Conservation (phyloP, 257 asterid species). For the Nicotiana paniculata region DNA sequence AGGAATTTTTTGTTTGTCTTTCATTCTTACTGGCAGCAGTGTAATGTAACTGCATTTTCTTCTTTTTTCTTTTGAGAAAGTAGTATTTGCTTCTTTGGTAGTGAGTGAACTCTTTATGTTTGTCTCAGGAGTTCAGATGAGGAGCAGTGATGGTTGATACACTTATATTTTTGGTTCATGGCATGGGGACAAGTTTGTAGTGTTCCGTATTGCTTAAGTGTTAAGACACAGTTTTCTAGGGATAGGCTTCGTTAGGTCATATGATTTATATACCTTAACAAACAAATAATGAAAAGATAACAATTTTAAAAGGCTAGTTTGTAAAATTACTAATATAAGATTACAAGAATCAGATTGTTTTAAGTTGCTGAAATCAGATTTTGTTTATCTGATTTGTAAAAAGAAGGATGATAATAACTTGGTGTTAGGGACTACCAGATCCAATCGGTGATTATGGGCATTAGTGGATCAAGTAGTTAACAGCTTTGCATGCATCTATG, state of each 20-base stretch:
- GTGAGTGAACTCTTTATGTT: too few species aligned
- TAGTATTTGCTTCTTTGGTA: too few species aligned
- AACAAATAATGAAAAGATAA: neutral
- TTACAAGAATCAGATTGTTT: neutral
- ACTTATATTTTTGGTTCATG: neutral
- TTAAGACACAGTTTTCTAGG: neutral
- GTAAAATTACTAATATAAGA: neutral
- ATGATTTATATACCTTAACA: neutral
- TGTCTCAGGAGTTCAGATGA: too few species aligned
- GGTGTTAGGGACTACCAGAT: neutral
- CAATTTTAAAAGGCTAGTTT: neutral
- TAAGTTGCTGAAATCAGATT: neutral
- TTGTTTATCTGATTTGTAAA: neutral
- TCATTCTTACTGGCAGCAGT: too few species aligned
- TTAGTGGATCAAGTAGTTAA: neutral
- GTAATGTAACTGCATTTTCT: too few species aligned
- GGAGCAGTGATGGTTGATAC: neutral
- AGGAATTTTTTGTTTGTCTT: too few species aligned
- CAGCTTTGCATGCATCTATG: neutral
- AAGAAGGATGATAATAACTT: neutral
- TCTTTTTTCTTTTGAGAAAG: too few species aligned
- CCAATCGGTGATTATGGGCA: neutral
- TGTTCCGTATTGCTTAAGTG: neutral
- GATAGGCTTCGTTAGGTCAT: neutral
- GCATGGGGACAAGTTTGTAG: neutral